A percentile compares a stretch with the other conserved stretches of the same genome.
Conservation (phyloP, 805 yeast genomes). For the Suhomyces pyralidae region DNA sequence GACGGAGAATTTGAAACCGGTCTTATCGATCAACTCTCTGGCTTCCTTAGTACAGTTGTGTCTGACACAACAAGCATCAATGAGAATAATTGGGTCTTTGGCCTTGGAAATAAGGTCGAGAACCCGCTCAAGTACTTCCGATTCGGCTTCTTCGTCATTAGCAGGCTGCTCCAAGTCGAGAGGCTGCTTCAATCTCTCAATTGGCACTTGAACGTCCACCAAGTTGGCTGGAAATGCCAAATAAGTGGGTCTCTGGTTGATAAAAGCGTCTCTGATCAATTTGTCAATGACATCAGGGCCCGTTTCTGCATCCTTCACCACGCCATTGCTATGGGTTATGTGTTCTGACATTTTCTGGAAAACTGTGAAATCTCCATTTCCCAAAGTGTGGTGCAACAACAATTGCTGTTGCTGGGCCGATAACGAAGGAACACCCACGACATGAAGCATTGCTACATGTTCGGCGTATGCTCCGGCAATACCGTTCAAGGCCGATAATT, state of each 20-base stretch:
- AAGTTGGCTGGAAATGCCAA: conserved; percentile 15
- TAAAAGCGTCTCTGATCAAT: conserved; percentile 15
- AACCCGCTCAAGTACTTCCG: conserved; percentile 11
- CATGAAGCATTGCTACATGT: conserved; percentile 14
- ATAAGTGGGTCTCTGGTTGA: conserved; percentile 15
- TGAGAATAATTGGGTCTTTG: conserved; percentile 17
- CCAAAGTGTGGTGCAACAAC: conserved; percentile 16
- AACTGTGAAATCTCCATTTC: conserved; percentile 15
- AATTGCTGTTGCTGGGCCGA: conserved; percentile 13
- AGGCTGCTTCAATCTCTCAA: conserved; percentile 8
- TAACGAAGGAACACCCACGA: conserved; percentile 15
- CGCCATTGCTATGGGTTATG: conserved; percentile 10
- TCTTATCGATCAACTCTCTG: conserved; percentile 12
- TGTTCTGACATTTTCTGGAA: conserved; percentile 12
- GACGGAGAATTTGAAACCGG: conserved; percentile 17
- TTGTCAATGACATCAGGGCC: conserved; percentile 14
- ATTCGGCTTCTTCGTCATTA: conserved; percentile 11
- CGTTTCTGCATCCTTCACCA: conserved; percentile 8
- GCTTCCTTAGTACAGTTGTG: conserved; percentile 18
- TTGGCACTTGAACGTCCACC: conserved; percentile 13
- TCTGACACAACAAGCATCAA: conserved; percentile 22
- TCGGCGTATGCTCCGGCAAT: conserved; percentile 16
- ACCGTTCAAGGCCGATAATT: conserved; percentile 14
- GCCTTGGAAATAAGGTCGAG: conserved; percentile 8
- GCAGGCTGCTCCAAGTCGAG: conserved; percentile 12